phyloP scores from a whole-genome alignment of 176 grass and related monocot species.

The Carex scoparia region DNA sequence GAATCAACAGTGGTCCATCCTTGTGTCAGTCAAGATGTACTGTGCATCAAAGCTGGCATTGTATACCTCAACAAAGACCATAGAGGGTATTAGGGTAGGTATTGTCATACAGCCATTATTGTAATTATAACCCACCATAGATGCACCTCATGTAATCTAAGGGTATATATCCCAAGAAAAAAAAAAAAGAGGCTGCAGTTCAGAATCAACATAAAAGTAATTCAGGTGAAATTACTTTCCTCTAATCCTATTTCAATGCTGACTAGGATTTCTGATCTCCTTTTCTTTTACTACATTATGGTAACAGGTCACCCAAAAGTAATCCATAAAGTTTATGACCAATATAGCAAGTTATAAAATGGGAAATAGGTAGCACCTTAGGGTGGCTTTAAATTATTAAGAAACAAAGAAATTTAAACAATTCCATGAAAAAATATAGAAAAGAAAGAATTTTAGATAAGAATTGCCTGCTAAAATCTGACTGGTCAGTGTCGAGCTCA shows the following conservation, averaged over 20 bases:
- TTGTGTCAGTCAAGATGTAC: neutral
- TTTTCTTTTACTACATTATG: neutral
- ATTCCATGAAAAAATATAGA: neutral
- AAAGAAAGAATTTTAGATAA: constrained; percentile 33
- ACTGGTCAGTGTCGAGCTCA: constrained; percentile 70
- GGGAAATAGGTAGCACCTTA: neutral
- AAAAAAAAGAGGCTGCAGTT: neutral
- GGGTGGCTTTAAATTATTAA: neutral
- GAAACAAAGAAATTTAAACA: neutral
- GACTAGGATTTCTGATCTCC: neutral
- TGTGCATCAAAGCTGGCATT: neutral
- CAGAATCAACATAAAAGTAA: neutral
- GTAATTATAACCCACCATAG: constrained; percentile 1
- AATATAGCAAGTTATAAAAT: neutral
- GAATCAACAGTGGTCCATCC: neutral
- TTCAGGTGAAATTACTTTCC: neutral
- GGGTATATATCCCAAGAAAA: neutral
- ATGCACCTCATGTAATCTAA: neutral
- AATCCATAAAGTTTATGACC: neutral
- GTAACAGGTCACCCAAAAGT: neutral
- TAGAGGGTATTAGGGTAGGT: neutral
- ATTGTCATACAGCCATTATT: neutral
- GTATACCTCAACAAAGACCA: neutral
- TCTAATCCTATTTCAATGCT: neutral
- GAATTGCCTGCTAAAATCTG: constrained; percentile 68